Evolutionary conservation across 176 grass and related monocot genomes (phyloP).

Genomic region (Themeda triandra): DNA sequence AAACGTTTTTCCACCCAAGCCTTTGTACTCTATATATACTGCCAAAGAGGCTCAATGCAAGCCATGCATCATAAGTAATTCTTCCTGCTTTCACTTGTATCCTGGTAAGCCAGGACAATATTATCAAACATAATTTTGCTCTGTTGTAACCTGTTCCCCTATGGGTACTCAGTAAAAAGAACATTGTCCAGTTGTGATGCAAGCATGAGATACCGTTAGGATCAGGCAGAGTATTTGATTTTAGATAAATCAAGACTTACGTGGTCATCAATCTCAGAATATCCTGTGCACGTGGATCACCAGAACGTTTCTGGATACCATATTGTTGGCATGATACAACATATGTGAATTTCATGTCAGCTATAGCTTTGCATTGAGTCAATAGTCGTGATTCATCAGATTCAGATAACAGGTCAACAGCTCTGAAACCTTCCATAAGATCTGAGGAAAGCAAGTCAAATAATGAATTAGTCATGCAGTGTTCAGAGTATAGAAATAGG

Average conservation of each 20-base stretch:
- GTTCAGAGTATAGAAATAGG: constrained; percentile 13
- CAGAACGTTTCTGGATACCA: constrained; percentile 91
- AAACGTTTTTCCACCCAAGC: neutral
- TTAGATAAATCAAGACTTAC: constrained; percentile 42
- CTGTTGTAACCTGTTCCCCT: constrained; percentile 1
- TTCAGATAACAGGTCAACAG: constrained; percentile 58
- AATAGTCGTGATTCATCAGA: constrained; percentile 69
- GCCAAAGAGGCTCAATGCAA: neutral
- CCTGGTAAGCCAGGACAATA: neutral
- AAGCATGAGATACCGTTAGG: neutral
- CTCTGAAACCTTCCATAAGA: constrained; percentile 92
- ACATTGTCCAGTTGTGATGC: neutral
- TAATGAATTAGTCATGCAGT: neutral
- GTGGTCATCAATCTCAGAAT: constrained; percentile 87
- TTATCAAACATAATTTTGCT: neutral
- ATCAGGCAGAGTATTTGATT: neutral
- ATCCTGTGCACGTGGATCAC: constrained; percentile 71
- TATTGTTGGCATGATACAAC: constrained; percentile 97
- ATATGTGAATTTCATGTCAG: constrained; percentile 99
- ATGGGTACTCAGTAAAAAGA: neutral
- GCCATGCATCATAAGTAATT: neutral
- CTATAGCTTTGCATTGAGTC: constrained; percentile 87
- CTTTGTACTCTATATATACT: neutral
- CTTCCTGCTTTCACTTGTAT: neutral
- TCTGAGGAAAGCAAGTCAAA: constrained; percentile 51